These are phyloP conservation scores for Miscanthus lutarioriparius DNA, from an alignment of 176 grass and related monocot genomes.

Conservation along the genomic window DNA sequence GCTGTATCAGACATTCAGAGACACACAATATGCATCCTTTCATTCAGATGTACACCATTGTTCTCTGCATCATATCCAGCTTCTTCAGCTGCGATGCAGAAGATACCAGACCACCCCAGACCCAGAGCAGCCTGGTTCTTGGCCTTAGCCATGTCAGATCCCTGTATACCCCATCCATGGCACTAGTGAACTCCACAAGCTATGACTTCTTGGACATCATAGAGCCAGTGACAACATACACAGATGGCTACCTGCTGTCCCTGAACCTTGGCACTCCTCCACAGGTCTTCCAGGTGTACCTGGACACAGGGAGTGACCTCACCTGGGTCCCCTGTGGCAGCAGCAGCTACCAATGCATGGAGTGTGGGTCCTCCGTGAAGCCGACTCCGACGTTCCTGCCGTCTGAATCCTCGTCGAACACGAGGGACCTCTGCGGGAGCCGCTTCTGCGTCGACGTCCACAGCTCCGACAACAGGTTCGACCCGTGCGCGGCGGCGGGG, in stretches of 20 bases:
- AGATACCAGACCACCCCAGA: constrained; percentile 13
- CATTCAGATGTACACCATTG: constrained; percentile 10
- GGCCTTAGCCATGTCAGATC: constrained; percentile 46
- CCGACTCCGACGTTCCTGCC: constrained; percentile 33
- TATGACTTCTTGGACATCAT: constrained; percentile 43
- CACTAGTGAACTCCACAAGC: constrained; percentile 20
- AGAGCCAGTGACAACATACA: constrained; percentile 46
- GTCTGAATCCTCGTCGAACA: constrained; percentile 25
- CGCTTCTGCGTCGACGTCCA: constrained; percentile 44
- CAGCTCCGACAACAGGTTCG: constrained; percentile 50
- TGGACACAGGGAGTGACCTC: constrained; percentile 62
- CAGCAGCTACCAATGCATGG: constrained; percentile 35
- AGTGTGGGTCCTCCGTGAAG: constrained; percentile 26
- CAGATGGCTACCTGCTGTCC: constrained; percentile 50
- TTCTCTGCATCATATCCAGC: constrained; percentile 17
- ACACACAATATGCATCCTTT: constrained; percentile 28
- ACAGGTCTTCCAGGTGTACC: constrained; percentile 49
- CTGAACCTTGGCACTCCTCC: constrained; percentile 51
- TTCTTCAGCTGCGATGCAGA: background rate
- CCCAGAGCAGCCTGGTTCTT: constrained; percentile 37
- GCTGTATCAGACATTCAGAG: background rate
- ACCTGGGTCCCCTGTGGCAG: constrained; percentile 59
- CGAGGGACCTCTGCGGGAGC: constrained; percentile 27
- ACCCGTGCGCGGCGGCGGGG: constrained; percentile 38
- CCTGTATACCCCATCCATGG: constrained; percentile 30